Evolutionary conservation across 1,284 basidiomycete species (phyloP), one percentile per base, ranked within the genome.

Genomic region (Malassezia psittaci): DNA sequence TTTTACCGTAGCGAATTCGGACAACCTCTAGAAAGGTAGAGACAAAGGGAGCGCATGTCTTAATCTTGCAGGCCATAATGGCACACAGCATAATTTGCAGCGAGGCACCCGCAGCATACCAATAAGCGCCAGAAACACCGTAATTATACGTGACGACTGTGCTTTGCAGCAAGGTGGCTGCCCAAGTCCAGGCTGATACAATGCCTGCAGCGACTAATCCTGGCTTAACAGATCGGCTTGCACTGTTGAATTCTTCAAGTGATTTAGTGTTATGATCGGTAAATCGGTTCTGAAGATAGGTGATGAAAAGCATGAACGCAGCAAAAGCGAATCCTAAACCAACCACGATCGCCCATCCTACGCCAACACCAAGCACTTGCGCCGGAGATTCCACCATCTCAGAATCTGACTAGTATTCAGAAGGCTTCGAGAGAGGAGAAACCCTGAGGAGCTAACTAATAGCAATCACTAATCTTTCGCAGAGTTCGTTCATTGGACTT

Each of bases 131-230:
- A 13, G 55, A 52, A 3, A 57, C 44, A 3, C 65, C 65, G 4
- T 52, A 34, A 19, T 50, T 55, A 33, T 48, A 61, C 0, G 63
- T 61, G 0, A 88, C 83, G 0, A 82, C 80, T 48, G 79, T 79
- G 2, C 79, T 80, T 62, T 83, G 81, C 9, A 83, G 76, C 0
- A 84, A 76, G 0, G 82, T 83, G 0, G 81, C 75, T 1, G 70
- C 67, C 74, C 71, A 67, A n/a, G 67, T 69, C 68, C 67, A 66
- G 1, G 68, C 68, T 9, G 64, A 81, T 12, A 91, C 87, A 60
- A 93, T 90, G 7, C 88, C 89, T 10, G 87, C 83, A 0, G 89
- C 90, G 56, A 93, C 90, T 40, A 94, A 79, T 7, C 88, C 90
- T 2, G 90, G 88, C 64, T 90, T 90, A 47, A 76, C 66, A 7